These are phyloP conservation scores for Starmerella lactis-condensi DNA, from an alignment of 805 yeast genomes.

Conservation along the genomic window DNA sequence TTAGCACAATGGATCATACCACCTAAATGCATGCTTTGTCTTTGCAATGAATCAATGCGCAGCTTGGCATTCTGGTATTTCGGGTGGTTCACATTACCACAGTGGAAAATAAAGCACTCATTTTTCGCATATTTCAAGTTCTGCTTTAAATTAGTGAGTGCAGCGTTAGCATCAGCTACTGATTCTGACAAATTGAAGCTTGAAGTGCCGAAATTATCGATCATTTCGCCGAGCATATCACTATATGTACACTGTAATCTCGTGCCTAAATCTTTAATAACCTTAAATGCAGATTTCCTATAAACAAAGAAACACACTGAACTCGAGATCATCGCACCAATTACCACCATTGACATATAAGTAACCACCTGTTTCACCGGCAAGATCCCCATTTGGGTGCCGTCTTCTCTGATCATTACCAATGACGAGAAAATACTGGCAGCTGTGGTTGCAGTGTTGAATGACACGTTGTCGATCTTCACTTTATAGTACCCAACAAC, in stretches of 20 bases:
- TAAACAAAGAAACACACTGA: slow-evolving; percentile 41
- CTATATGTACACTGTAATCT: slow-evolving; percentile 29
- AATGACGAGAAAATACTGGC: slow-evolving; percentile 56
- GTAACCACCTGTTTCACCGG: slow-evolving; percentile 38
- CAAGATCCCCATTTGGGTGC: slow-evolving; percentile 37
- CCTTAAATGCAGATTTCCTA: slow-evolving; percentile 25
- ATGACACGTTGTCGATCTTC: slow-evolving; percentile 44
- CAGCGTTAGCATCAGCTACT: slow-evolving; percentile 4
- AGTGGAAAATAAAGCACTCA: slow-evolving; percentile 28
- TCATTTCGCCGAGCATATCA: slow-evolving; percentile 31
- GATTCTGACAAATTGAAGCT: neutral
- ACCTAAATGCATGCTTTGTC: slow-evolving; percentile 38
- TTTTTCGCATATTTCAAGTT: slow-evolving; percentile 40
- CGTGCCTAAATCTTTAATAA: slow-evolving; percentile 24
- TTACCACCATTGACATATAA: slow-evolving; percentile 36
- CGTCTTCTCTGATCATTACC: slow-evolving; percentile 57
- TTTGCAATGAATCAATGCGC: slow-evolving; percentile 27
- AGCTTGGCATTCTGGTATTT: neutral
- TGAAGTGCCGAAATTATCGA: slow-evolving; percentile 33
- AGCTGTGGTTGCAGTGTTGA: slow-evolving; percentile 64
- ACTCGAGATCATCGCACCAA: slow-evolving; percentile 46
- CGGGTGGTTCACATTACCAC: neutral
- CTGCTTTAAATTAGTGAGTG: slow-evolving; percentile 25
- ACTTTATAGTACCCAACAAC: slow-evolving; percentile 52
- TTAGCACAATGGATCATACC: slow-evolving; percentile 53